Conservation (phyloP, 208 protist species). For the Angomonas deanei region DNA sequence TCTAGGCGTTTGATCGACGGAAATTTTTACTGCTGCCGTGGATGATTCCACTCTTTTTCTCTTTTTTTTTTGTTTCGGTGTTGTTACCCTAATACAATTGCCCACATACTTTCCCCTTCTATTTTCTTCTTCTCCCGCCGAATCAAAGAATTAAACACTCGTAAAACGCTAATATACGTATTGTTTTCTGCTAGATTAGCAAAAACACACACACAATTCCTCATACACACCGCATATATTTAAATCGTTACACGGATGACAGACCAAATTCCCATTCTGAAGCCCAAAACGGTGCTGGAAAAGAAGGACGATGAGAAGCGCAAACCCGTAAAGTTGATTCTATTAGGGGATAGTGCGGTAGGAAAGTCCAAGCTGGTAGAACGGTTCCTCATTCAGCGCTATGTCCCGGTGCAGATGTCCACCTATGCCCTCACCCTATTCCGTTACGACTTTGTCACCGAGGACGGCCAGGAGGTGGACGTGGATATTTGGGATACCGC, state of each 20-base stretch:
- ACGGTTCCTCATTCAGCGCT: conserved; percentile 94
- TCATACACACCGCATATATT: not conserved
- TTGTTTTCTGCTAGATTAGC: no score
- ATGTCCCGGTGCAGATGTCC: conserved; percentile 89
- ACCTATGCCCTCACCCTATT: conserved; percentile 93
- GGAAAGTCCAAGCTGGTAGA: conserved; percentile 95
- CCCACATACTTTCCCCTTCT: not conserved
- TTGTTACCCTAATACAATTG: not conserved
- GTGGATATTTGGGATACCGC: conserved; percentile 93
- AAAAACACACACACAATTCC: no score
- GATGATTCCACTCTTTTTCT: not conserved
- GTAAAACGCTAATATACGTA: no score
- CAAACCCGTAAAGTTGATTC: conserved; percentile 91
- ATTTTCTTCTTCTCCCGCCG: not conserved
- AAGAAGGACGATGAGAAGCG: conserved; percentile 67
- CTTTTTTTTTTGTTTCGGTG: conserved; percentile 3
- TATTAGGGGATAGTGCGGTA: conserved; percentile 94
- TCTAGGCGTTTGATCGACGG: not conserved
- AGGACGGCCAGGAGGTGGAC: conserved; percentile 67
- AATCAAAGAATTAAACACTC: not conserved
- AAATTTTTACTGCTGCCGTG: no score
- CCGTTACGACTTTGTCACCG: conserved; percentile 79
- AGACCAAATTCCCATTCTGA: conserved; percentile 29
- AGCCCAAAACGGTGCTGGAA: conserved; percentile 65
- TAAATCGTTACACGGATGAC: not conserved